These are phyloP conservation scores for Cladophialophora immunda DNA, from an alignment of 2,329 filamentous ascomycete genomes.

Conservation along the genomic window DNA sequence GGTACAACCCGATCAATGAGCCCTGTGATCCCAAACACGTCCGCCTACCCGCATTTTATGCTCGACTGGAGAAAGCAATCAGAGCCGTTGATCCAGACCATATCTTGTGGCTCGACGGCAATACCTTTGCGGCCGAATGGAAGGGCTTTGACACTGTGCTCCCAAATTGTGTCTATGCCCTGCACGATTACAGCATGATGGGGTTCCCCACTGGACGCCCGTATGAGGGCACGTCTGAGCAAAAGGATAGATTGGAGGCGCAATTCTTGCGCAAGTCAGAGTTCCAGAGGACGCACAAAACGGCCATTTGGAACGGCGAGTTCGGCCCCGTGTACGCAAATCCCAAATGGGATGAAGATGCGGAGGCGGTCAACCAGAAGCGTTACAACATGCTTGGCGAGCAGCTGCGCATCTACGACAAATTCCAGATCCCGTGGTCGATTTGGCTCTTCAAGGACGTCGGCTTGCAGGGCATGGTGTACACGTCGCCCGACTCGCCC, in stretches of 20 bases:
- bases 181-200: conserved; percentile 45
- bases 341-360: conserved; percentile 33
- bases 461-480: conserved; percentile 65
- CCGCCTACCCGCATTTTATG: conserved; percentile 57
- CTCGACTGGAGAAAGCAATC: conserved; percentile 57
- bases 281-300: conserved; percentile 55
- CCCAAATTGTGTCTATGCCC: conserved; percentile 50
- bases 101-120: conserved; percentile 57
- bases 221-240: conserved; percentile 53
- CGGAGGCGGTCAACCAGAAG: conserved; percentile 45
- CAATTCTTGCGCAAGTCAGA: conserved; percentile 58
- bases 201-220: conserved; percentile 53
- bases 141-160: conserved; percentile 52
- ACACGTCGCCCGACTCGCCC: conserved; percentile 55
- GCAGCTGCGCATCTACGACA: conserved; percentile 62
- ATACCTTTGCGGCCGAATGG: conserved; percentile 58
- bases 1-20: conserved; percentile 63
- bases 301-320: conserved; percentile 64
- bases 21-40: conserved; percentile 59
- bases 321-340: conserved; percentile 56
- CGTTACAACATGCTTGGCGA: conserved; percentile 58
- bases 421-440: conserved; percentile 63
- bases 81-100: conserved; percentile 56
- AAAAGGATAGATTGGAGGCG: conserved; percentile 52
- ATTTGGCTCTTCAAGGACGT: conserved; percentile 70